Evolutionary conservation across 1,284 basidiomycete species (phyloP), one percentile per base, ranked within the genome.

Genomic region (Leucoagaricus sp.): DNA sequence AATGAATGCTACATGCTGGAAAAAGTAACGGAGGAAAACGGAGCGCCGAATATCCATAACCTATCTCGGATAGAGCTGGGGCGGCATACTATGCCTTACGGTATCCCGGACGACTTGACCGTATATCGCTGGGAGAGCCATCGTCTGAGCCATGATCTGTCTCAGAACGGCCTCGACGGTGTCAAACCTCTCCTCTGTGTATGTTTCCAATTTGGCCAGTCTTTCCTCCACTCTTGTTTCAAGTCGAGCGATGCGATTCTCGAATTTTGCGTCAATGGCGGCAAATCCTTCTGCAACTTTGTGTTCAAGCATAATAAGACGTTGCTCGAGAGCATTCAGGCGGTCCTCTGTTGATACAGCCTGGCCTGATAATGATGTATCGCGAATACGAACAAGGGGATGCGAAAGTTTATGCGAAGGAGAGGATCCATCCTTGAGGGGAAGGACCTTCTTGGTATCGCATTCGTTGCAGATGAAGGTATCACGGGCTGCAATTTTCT

Each of bases 391-490:
- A 42, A 72, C 66, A 2, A 75, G 63, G 4, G 71, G 60, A 58
- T 75, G 70, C 6, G 59, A 57, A 41, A 64, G 55, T 7, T 48
- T 56, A 42, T 73, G 71, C 2, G 51, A 46, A 28, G 60, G 60
- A 8, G 61, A 63, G 26, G 63, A 62, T 1, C 65, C 61, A 29
- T 55, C 49, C 10, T 53, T 45, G 34, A 58, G 51, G 28, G 60
- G 53, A 28, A 55, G 36, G 26, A 48, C 9, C n/a, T 63, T 58
- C 38, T 65, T 67, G 5, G 54, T 28, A 34, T 72, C 70, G 50
- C 73, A 75, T 2, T 70, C 70, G 4, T 60, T 52, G 60, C 73
- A 75, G 19, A 75, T 58, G 48, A 70, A 71, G 5, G 66, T 68
- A 49, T 72, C 69, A 9, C 63, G 64, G 19, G 61, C 71, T 74